A percentile compares a stretch with the other conserved stretches of the same genome.
Evolutionary conservation across 2,329 filamentous ascomycete species (phyloP).

Genomic region (Trichothecium roseum): DNA sequence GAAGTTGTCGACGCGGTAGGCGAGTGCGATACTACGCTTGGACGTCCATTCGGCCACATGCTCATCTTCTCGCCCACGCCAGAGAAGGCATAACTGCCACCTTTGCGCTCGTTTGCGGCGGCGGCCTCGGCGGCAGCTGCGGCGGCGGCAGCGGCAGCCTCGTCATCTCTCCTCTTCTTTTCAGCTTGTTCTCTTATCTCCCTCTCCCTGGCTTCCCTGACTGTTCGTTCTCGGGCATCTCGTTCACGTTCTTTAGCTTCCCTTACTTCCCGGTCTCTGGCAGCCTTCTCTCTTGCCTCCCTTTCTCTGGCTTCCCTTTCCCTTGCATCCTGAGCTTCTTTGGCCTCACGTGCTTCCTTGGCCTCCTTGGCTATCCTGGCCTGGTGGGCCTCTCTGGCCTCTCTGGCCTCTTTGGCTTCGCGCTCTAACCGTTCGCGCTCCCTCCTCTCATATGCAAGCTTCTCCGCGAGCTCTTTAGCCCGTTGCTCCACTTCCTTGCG

Average conservation of each 20-base stretch:
- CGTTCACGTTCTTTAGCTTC: constrained; percentile 17
- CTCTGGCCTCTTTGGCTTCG: constrained; percentile 8
- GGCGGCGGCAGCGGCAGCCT: constrained; percentile 13
- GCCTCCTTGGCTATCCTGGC: constrained; percentile 25
- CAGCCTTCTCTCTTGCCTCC: constrained; percentile 24
- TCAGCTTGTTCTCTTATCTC: constrained; percentile 12
- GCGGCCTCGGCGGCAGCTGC: constrained; percentile 16
- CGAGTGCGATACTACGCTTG: constrained; percentile 18
- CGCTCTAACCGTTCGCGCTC: constrained; percentile 13
- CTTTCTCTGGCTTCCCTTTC: constrained; percentile 16
- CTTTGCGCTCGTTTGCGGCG: constrained; percentile 21
- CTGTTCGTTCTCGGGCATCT: constrained; percentile 21
- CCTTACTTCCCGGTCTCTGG: constrained; percentile 24
- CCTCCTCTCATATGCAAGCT: constrained; percentile 13
- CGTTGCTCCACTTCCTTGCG: constrained; percentile 13
- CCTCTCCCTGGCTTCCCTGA: constrained; percentile 15
- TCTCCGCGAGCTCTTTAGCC: constrained; percentile 18
- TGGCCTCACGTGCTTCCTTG: constrained; percentile 15
- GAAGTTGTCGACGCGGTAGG: constrained; percentile 17
- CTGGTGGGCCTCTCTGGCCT: constrained; percentile 21
- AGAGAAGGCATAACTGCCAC: constrained; percentile 51
- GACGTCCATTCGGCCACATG: constrained; percentile 57
- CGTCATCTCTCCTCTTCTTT: constrained; percentile 20
- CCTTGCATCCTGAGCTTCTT: constrained; percentile 28
- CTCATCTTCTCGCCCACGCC: constrained; percentile 59